Conservation (phyloP, 2,329 filamentous ascomycete genomes). For the Xylariaceae sp. region DNA sequence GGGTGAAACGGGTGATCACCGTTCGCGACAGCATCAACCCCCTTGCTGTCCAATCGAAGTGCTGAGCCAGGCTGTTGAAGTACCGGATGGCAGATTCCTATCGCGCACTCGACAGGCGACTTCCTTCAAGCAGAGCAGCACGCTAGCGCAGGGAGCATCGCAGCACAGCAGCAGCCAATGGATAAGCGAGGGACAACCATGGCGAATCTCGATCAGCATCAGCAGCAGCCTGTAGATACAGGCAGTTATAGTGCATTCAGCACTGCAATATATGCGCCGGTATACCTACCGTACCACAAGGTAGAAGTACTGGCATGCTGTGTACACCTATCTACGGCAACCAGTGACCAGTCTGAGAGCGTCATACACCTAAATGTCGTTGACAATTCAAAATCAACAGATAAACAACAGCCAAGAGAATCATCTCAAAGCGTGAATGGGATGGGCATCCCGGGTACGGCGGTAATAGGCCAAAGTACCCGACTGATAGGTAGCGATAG, state of each 20-base stretch:
- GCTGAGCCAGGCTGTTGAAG: background rate
- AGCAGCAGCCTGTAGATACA: background rate
- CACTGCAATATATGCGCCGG: background rate
- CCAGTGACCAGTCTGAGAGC: background rate
- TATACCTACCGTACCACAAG: no score
- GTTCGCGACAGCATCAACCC: background rate
- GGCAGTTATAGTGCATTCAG: background rate
- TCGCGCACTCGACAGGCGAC: background rate
- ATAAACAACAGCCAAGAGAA: background rate
- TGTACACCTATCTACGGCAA: background rate
- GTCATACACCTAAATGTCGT: background rate
- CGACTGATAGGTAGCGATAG: background rate
- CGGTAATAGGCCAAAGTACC: background rate
- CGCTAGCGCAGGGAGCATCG: background rate
- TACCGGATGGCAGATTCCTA: background rate
- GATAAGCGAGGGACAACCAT: slow-evolving; percentile 18
- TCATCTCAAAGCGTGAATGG: background rate
- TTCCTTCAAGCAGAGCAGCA: slow-evolving; percentile 2
- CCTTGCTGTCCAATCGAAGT: slow-evolving; percentile 6
- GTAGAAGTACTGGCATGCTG: background rate
- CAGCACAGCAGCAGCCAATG: slow-evolving; percentile 17
- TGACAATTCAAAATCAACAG: background rate
- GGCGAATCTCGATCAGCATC: slow-evolving; percentile 17
- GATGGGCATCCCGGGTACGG: background rate
- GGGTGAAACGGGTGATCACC: slow-evolving; percentile 16